Evolutionary conservation across 805 yeast genomes (phyloP).

Genomic region (Sugiyamaella smithiae): DNA sequence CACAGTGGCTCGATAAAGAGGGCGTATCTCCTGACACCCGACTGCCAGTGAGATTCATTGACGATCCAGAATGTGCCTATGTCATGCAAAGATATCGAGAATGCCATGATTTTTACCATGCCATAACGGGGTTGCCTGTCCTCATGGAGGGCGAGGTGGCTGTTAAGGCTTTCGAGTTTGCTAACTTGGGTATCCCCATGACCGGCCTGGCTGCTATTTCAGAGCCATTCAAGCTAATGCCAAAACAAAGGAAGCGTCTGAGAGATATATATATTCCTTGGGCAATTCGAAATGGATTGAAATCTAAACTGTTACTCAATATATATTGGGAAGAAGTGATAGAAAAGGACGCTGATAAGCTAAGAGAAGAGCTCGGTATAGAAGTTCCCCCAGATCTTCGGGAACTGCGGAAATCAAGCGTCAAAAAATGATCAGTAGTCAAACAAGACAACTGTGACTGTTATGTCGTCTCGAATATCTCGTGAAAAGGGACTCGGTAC

Average conservation of each 20-base stretch:
- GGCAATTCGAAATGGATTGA: conserved; percentile 73
- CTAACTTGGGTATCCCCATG: conserved; percentile 92
- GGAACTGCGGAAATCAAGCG: conserved; percentile 45
- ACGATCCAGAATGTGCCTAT: conserved; percentile 86
- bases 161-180: conserved; percentile 85
- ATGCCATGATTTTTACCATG: conserved; percentile 95
- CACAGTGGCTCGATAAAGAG: conserved; percentile 78
- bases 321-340: conserved; percentile 89
- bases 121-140: conserved; percentile 85
- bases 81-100: conserved; percentile 93
- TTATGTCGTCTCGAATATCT: conserved; percentile 1
- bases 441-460: neutral
- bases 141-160: conserved; percentile 96
- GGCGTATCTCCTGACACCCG: conserved; percentile 94
- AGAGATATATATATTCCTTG: conserved; percentile 77
- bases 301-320: conserved; percentile 73
- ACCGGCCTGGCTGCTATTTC: conserved; percentile 89
- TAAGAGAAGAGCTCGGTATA: conserved; percentile 70
- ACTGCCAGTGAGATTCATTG: conserved; percentile 81
- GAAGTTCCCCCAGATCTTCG: conserved; percentile 79
- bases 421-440: conserved; percentile 1
- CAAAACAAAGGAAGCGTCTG: conserved; percentile 60
- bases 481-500: neutral
- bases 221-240: conserved; percentile 76
- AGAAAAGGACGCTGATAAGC: conserved; percentile 66